Evolutionary conservation across 73 alveolate species (phyloP), one percentile per base, ranked within the genome.

Genomic region (Loxodes magnus): DNA sequence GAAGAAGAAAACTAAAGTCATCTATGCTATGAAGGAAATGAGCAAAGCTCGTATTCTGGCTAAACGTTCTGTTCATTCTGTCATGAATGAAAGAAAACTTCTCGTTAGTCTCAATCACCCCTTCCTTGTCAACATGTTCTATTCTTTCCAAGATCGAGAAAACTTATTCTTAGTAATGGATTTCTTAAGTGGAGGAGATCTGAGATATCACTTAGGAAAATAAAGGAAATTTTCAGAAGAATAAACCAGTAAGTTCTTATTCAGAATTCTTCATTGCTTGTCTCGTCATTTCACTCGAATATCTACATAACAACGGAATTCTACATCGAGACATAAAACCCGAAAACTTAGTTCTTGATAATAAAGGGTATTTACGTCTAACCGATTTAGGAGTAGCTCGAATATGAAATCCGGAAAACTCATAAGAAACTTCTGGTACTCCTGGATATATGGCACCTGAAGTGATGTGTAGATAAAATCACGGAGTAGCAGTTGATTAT

Each of bases 391-490:
- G 92, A 17, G 67, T 72, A 29, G 79, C 94, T 25, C 51, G 84
- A 31, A 38, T 38, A 37, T 39, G 39, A 49, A 44, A 29, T 4
- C 35, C 34, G 14, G 83, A 71, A 35, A 66, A 46, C 22, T 14
- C 33, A 28, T 19, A 51, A 5, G 87, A 72, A 5, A 73, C 78
- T 0, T 68, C 88, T 5, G 98, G 98, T 1, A 90, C 98, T 3
- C 98, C 98, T 25, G 98, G 98, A 7, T 90, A 90, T 49, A 80
- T 73, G 87, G 96, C 96, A 5, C 98, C 98, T 25, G 98, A 90
- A 71, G 96, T 90, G 21, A 57, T 91, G 71, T 59, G 74, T 35
- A 10, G 67, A 15, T 51, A 69, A 44, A 75, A 64, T 46, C 84
- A 75, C 37, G n/a, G n/a, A 71, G n/a, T n/a, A n/a, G n/a, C n/a